These are phyloP conservation scores for Sclerotinia glacialis DNA, from an alignment of 2,329 filamentous ascomycete genomes.

Conservation along the genomic window DNA sequence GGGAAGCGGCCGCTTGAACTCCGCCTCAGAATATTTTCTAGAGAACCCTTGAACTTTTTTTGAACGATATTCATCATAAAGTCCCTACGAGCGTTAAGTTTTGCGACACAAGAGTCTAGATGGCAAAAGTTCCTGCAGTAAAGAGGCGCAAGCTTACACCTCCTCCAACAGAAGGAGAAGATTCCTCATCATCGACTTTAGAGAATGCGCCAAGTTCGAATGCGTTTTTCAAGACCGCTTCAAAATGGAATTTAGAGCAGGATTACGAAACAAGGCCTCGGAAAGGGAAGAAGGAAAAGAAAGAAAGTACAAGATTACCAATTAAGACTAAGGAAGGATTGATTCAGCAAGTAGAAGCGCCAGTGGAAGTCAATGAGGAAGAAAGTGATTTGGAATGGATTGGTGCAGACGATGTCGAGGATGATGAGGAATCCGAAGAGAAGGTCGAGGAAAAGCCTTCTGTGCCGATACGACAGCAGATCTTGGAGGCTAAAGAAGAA, in stretches of 20 bases:
- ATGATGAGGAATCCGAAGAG: conserved; percentile 52
- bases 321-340: conserved; percentile 81
- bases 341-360: conserved; percentile 58
- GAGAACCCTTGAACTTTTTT: conserved; percentile 17
- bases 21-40: conserved; percentile 29
- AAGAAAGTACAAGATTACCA: conserved; percentile 71
- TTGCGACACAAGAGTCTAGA: conserved; percentile 25
- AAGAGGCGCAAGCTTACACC: conserved; percentile 61
- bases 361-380: conserved; percentile 54
- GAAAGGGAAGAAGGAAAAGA: conserved; percentile 69
- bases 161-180: conserved; percentile 48
- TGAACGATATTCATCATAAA: conserved; percentile 21
- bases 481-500: conserved; percentile 86
- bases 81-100: conserved; percentile 14
- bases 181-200: conserved; percentile 38
- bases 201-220: conserved; percentile 34
- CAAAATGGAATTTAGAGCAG: conserved; percentile 88
- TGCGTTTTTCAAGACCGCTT: conserved; percentile 66
- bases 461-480: conserved; percentile 73
- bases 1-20: background rate
- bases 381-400: conserved; percentile 64
- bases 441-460: conserved; percentile 54
- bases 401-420: conserved; percentile 49
- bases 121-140: conserved; percentile 40
- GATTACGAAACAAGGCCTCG: conserved; percentile 80